Evolutionary conservation across 164 flowering plant genomes (phyloP), one percentile per base, ranked within the genome.

Genomic region (Nelumbo lutea): DNA sequence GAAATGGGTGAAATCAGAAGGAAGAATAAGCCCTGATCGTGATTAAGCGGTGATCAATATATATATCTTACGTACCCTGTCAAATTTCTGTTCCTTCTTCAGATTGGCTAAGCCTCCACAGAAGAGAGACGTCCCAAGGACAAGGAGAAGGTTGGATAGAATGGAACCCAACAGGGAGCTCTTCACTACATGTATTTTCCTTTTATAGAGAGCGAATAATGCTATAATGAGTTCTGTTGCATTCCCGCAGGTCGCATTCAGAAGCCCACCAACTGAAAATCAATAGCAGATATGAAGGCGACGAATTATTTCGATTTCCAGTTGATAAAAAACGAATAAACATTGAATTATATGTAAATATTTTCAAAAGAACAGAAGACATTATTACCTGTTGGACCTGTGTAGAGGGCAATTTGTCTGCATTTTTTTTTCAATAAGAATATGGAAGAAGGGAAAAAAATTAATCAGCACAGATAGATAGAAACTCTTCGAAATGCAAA

Each of bases 191-290:
- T 60, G 85, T 41, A 92, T 78, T 77, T 95, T 90, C 11, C 72
- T 69, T 38, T 82, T 71, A 38, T 42, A 3, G 0, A 92, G 77
- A 5, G 98, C 98, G 47, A 92, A 76, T 15, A 92, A 69, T n/a
- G 98, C 92, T 64, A 95, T 92, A 51, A 92, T 92, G 1, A 92
- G 89, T 80, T 95, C 97, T 38, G 98, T 90, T 0, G 87, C 97
- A 80, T 94, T 94, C n/a, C 98, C 97, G 72, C 97, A 94, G n/a
- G 97, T 91, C 73, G 97, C 98, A 83, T 95, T 95, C 38, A 95
- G 74, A 8, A 95, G 89, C 55, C 98, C 98, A 50, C 98, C 98
- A 67, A 92, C 98, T 95, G 88, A 70, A 53, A 57, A 57, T 15
- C 57, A 14, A 53, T 4, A 53, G 48, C 7, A 46, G 7, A 46